These are phyloP conservation scores for Botryosphaeria dothidea DNA, from an alignment of 2,329 filamentous ascomycete species.

Conservation along the genomic window DNA sequence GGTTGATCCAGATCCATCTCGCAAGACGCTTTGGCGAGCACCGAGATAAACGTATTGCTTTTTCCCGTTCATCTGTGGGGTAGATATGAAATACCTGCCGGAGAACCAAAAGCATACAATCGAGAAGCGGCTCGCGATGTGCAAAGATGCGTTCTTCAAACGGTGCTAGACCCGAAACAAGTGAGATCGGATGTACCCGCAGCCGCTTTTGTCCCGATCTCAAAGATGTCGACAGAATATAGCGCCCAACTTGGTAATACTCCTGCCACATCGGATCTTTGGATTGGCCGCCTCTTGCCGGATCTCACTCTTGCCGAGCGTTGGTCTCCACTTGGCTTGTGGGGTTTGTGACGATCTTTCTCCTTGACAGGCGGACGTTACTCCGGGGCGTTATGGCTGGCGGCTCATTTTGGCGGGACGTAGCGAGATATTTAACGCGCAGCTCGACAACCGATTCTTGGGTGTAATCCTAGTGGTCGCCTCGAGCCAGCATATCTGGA, in stretches of 20 bases:
- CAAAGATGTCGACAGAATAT: neutral
- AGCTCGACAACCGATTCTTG: too few relatives aligned
- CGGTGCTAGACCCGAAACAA: neutral
- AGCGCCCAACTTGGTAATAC: neutral
- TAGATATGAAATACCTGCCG: neutral
- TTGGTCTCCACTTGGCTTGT: neutral
- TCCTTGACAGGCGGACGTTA: neutral
- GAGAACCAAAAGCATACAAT: neutral
- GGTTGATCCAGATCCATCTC: neutral
- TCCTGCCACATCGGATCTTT: neutral
- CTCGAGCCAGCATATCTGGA: too few relatives aligned
- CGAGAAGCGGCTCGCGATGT: neutral
- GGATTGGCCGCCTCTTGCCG: neutral
- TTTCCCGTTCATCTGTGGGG: neutral
- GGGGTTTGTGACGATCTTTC: neutral
- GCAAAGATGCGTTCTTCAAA: neutral
- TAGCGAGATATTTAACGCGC: too few relatives aligned
- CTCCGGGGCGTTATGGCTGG: neutral
- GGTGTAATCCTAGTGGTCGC: too few relatives aligned
- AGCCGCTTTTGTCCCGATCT: neutral
- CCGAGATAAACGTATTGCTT: neutral
- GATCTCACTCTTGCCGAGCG: neutral
- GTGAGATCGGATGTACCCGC: neutral
- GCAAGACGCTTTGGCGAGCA: neutral
- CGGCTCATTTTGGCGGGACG: too few relatives aligned